Evolutionary conservation across 2,329 filamentous ascomycete species (phyloP), one percentile per base, ranked within the genome.

Genomic region (Aspergillus unguis): DNA sequence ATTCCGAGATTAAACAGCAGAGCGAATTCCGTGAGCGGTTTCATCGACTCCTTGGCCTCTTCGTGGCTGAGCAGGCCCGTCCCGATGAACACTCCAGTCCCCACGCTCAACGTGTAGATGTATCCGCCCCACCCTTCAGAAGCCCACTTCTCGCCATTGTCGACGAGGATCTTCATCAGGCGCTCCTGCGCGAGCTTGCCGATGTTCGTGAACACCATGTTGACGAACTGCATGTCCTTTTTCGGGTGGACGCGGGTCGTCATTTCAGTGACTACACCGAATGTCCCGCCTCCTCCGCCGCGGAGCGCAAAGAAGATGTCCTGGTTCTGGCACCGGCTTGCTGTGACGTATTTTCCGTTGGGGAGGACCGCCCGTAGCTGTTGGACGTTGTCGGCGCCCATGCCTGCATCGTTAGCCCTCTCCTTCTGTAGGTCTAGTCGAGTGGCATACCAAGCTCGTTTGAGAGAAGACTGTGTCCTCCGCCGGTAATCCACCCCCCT

Each of bases 101-200:
- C 35, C 2, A 33, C 6, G 5, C 27, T 17, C 8, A 29, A 33
- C 3, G 31, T 31, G 4, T 45, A 32, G 17, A 60, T 45, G 41
- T 54, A 60, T 5, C 59, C 59, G 6, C 58, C 58, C 58, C 58
- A 62, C 11, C 59, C 59, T 17, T 60, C 56, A 1, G 45, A 43
- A 1, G 58, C 56, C 59, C 59, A 62, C 31, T 52, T 53, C 7
- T 58, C 56, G 8, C 51, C 53, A 27, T 59, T 58, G 2, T 41
- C 49, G 5, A 62, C 56, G 0, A 58, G 11, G 3, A 59, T 43
- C 36, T 6, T 38, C 36, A 23, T 38, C 36, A 38, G 2, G 6
- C 6, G n/a, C 4, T 6, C 36, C 36, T 36, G 33, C 33, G 33
- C 33, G 33, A 36, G 10, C 33, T n/a, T 6, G 5, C 36, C 17